Conservation (phyloP, 306 rosid genomes). For the Vachellia pachyceras region DNA sequence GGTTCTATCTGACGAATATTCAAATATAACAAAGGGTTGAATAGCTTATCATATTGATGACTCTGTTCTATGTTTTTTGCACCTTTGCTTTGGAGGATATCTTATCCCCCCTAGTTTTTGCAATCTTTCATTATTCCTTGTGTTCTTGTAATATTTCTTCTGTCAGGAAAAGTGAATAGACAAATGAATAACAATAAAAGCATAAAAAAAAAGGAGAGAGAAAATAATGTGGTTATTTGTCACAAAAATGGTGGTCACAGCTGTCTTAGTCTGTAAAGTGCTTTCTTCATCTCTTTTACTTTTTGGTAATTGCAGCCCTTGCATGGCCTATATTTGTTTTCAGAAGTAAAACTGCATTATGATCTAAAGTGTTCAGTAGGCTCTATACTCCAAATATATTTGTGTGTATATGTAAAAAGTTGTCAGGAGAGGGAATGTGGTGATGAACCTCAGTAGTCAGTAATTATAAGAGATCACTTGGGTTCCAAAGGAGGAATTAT, state of each 20-base stretch:
- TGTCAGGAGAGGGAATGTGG: background rate
- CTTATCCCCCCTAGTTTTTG: background rate
- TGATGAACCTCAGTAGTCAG: background rate
- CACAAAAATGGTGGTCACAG: conserved; percentile 14
- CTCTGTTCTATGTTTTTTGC: background rate
- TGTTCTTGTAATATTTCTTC: background rate
- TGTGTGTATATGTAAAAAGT: background rate
- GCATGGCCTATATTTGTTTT: background rate
- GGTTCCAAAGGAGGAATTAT: background rate
- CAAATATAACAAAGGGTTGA: background rate
- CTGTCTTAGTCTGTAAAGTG: conserved; percentile 10
- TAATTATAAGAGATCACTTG: background rate
- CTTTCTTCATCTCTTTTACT: background rate
- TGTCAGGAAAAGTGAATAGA: background rate
- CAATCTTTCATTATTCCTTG: background rate
- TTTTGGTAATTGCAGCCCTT: background rate
- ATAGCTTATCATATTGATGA: background rate
- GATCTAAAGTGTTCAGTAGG: background rate
- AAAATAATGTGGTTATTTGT: conserved; percentile 3
- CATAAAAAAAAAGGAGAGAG: background rate
- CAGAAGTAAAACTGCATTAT: background rate
- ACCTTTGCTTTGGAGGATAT: background rate
- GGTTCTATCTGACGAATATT: background rate
- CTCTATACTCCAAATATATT: background rate
- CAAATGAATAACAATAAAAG: background rate